phyloP scores from a whole-genome alignment of 2,329 filamentous ascomycete genomes.

The Hysterium pulicare region DNA sequence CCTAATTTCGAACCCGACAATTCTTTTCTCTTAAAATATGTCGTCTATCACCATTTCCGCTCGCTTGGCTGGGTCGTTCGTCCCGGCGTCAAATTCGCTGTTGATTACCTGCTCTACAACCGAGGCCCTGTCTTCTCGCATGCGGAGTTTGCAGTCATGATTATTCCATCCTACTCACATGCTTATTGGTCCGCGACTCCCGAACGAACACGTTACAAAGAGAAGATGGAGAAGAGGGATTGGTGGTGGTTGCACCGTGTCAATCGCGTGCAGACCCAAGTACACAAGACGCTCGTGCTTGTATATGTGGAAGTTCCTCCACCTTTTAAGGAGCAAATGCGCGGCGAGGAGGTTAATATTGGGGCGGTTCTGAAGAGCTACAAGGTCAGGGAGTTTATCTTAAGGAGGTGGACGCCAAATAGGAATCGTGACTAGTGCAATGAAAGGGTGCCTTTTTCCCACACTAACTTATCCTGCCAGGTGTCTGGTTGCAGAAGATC shows the following conservation, averaged over 20 bases:
- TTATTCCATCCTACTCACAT: constrained; percentile 78
- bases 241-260: constrained; percentile 89
- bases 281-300: constrained; percentile 83
- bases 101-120: constrained; percentile 92
- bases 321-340: constrained; percentile 50
- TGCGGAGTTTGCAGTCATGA: constrained; percentile 84
- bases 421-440: constrained; percentile 69
- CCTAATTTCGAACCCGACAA: constrained; percentile 67
- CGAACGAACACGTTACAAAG: constrained; percentile 48
- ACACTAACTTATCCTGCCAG: too few species aligned
- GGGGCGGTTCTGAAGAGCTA: constrained; percentile 65
- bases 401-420: constrained; percentile 82
- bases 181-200: constrained; percentile 61
- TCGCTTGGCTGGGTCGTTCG: constrained; percentile 93
- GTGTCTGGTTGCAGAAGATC: too few species aligned
- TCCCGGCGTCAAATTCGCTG: constrained; percentile 88
- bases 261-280: constrained; percentile 84
- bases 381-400: constrained; percentile 72
- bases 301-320: constrained; percentile 89
- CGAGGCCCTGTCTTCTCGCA: constrained; percentile 92
- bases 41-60: constrained; percentile 92
- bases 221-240: constrained; percentile 49
- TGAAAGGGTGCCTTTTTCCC: too few species aligned
- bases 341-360: constrained; percentile 51
- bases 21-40: constrained; percentile 80